Evolutionary conservation across 805 yeast genomes (phyloP).

Genomic region (Saturnispora silvae): DNA sequence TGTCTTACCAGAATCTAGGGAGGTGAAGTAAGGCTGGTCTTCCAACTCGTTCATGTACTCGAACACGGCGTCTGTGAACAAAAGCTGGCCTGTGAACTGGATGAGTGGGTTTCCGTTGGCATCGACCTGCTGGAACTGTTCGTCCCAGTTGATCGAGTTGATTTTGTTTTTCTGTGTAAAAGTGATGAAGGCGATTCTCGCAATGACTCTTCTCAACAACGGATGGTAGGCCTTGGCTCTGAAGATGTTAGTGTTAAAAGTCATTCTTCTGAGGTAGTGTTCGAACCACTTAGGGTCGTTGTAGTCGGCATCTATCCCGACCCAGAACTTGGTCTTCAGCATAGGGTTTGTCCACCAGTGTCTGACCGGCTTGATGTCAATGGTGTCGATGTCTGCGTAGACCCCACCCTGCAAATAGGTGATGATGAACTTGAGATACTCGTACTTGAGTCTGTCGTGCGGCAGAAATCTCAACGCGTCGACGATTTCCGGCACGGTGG

Average conservation of each 20-base stretch:
- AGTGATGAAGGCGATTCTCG: conserved; percentile 24
- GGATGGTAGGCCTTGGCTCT: conserved; percentile 27
- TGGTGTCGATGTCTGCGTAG: conserved; percentile 52
- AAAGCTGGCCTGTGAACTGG: conserved; percentile 25
- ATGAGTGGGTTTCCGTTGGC: conserved; percentile 24
- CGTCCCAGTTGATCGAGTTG: conserved; percentile 21
- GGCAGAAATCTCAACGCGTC: conserved; percentile 43
- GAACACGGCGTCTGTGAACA: conserved; percentile 25
- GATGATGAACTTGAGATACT: conserved; percentile 44
- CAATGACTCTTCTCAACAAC: conserved; percentile 23
- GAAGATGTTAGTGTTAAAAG: conserved; percentile 21
- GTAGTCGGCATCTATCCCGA: conserved; percentile 21
- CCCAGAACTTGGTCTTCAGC: conserved; percentile 13
- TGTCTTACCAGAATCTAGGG: conserved; percentile 13
- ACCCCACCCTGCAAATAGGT: conserved; percentile 46
- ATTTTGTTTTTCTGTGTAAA: conserved; percentile 21
- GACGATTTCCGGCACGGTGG: conserved; percentile 38
- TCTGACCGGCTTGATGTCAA: conserved; percentile 37
- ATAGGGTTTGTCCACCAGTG: conserved; percentile 19
- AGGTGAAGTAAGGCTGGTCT: conserved; percentile 17
- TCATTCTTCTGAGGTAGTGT: conserved; percentile 22
- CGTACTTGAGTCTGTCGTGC: conserved; percentile 38
- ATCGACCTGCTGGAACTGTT: conserved; percentile 20
- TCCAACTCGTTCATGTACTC: conserved; percentile 21
- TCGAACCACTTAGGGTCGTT: conserved; percentile 23